These are phyloP conservation scores for Actinomortierella ambigua DNA, from an alignment of 371 early-diverging fungal genomes.

Conservation along the genomic window DNA sequence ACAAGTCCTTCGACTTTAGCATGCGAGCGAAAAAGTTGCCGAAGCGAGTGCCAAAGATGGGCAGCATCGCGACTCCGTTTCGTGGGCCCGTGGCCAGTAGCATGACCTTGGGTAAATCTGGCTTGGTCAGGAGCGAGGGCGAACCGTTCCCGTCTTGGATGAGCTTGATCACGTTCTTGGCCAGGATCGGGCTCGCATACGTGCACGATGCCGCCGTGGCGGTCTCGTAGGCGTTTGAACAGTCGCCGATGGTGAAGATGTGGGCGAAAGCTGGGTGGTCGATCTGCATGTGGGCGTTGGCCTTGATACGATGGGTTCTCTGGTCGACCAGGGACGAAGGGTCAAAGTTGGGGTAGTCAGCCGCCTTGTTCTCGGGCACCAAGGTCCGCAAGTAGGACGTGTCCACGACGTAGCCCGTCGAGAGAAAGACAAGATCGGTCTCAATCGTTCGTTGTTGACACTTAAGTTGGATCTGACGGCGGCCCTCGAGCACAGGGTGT, in stretches of 20 bases:
- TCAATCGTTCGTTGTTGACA: conserved; percentile 40
- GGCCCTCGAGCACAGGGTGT: conserved; percentile 27
- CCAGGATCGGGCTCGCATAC: conserved; percentile 12
- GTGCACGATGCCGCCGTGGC: conserved; percentile 19
- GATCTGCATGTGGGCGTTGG: conserved; percentile 66
- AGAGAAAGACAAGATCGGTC: conserved; percentile 53
- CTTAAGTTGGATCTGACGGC: conserved; percentile 47
- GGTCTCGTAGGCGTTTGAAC: conserved; percentile 52
- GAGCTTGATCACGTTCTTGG: conserved; percentile 28
- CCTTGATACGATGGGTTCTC: conserved; percentile 49
- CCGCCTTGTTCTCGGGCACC: conserved; percentile 38
- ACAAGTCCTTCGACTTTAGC: conserved; percentile 38
- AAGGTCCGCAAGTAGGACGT: conserved; percentile 52
- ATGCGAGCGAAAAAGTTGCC: conserved; percentile 17
- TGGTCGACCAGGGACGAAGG: conserved; percentile 21
- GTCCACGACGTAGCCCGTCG: conserved; percentile 50
- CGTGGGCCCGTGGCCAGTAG: conserved; percentile 26
- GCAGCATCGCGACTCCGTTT: conserved; percentile 18
- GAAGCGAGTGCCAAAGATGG: conserved; percentile 26
- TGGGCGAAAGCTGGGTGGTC: conserved; percentile 59
- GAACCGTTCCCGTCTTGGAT: conserved; percentile 8
- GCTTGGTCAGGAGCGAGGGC: background rate
- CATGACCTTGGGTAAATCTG: conserved; percentile 7
- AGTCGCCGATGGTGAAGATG: conserved; percentile 75
- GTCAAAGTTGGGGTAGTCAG: conserved; percentile 17